Base-by-base conservation (phyloP, 169 alveolate genomes). In the Plasmodium gaboni region DNA sequence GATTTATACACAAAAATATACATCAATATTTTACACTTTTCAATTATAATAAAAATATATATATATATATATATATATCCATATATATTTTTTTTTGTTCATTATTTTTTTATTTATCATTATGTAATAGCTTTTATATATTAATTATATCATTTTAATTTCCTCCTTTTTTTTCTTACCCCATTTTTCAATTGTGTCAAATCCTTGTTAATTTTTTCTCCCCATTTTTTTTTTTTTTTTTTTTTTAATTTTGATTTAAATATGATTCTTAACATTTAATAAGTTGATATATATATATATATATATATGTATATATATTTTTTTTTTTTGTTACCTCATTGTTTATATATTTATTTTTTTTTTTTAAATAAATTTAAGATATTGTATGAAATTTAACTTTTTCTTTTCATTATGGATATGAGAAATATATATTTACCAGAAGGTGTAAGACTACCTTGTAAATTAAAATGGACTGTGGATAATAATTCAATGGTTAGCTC, bases 391-490 rank as follows among this genome's bases (percentile, higher is more conserved):
- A 48, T 10, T 19, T 6, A 13, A 6, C 2, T 68, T 51, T 70
- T 28, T 70, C 38, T 64, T 44, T 24, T 32, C 13, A 64, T 78
- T 51, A 78, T 78, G 89, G 89, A 78, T 50, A 78, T 32, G 76
- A 70, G 22, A 15, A 78, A 59, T 64, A 67, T 78, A 44, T 78
- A 48, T 78, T 51, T 78, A 32, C 89, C 89, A 1, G 26, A 67
- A 38, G 53, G 53, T 69, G 48, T 78, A 26, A 44, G 60, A 8
- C 53, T 78, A 46, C 89, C 89, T n/a, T 78, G 89, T 65, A 78
- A 78, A 50, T 46, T 78, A 78, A 78, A 78, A 78, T 78, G 89
- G 89, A 59, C 80, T 8, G 89, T 78, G 67, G 89, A 78, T 65
- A 67, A 78, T 44, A 78, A 78, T 69, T 28, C 80, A 42, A 32